phyloP scores from a whole-genome alignment of 768 basidiomycete species.

The Paxillus rubicundulus region DNA sequence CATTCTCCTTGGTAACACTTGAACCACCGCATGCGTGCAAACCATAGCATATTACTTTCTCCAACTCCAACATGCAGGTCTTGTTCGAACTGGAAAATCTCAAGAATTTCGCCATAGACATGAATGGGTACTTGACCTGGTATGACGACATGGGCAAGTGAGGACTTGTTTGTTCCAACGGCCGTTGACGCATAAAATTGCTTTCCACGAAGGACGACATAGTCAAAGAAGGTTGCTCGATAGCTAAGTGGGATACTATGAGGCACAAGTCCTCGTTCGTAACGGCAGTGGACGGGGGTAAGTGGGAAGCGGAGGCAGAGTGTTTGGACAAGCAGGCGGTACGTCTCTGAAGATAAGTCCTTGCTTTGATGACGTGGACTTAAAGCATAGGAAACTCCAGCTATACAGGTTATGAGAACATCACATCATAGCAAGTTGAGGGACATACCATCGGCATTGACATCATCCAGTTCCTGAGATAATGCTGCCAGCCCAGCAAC shows the following conservation, averaged over 20 bases:
- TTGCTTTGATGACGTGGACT: not conserved
- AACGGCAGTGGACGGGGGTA: slow-evolving; percentile 1
- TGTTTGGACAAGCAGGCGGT: not conserved
- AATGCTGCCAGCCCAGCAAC: slow-evolving; percentile 10
- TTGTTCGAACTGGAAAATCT: slow-evolving; percentile 1
- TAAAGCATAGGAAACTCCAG: not conserved
- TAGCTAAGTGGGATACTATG: not conserved
- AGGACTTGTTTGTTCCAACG: not conserved
- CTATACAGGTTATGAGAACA: not conserved
- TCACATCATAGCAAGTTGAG: not conserved
- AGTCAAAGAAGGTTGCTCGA: not conserved
- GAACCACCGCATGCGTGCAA: not conserved
- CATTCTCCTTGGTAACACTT: not conserved
- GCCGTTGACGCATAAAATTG: not conserved
- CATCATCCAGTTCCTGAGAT: slow-evolving; percentile 22
- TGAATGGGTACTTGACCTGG: not conserved
- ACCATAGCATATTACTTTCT: not conserved
- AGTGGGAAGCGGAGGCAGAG: not conserved
- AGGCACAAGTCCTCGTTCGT: not conserved
- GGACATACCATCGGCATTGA: slow-evolving; percentile 19
- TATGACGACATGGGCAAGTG: not conserved
- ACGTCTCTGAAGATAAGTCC: not conserved
- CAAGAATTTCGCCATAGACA: not conserved
- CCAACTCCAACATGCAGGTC: not conserved
- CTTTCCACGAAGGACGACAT: slow-evolving; percentile 1